Base-by-base conservation (phyloP, 2,329 filamentous ascomycete genomes). In the Epichloe sp. region DNA sequence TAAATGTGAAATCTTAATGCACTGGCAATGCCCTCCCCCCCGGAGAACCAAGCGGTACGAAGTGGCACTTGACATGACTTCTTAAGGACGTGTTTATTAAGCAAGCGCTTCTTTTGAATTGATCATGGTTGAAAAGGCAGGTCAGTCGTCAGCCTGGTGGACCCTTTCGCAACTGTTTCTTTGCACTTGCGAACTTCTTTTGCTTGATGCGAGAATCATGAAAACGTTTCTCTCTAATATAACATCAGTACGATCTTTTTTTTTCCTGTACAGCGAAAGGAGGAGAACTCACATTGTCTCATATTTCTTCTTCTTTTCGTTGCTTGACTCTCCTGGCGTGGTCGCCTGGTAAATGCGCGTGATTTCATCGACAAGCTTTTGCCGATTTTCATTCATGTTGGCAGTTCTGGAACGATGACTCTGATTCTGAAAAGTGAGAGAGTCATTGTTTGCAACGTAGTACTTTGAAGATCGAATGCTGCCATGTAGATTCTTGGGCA, bases 381-480 rank as follows among this genome's bases (percentile, higher is more conserved):
- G 60, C 35, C 67, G 68, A 58, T 81, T 82, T 40, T 79, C 74
- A 1, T 75, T 71, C 10, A 67, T 64, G 57, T 82, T 82, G 47
- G 72, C 70, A 15, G 66, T 65, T 44, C 76, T 68, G 40, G 74
- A 77, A 19, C 78, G 69, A 49, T 75, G 70, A 2, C 71, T 74
- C 59, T 82, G 78, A 0, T 75, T 75, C 49, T 79, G 72, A 36
- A 82, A 73, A 0, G 70, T 73, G 53, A 80, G 70, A 41, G 71
- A 72, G 59, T 81, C 75, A 53, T 63, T 78, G 37, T 68, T 62
- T 41, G 64, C 68, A 1, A 73, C 69, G 59, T 80, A 81, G 58
- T 80, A 80, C 43, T 69, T 76, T 3, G 76, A 80, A 23, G 61
- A 56, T n/a, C 74, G 70, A 34, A 81, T 57, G n/a, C 61, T 63